These are phyloP conservation scores for Cyberlindnera mrakii DNA, from an alignment of 805 yeast species.

Conservation along the genomic window DNA sequence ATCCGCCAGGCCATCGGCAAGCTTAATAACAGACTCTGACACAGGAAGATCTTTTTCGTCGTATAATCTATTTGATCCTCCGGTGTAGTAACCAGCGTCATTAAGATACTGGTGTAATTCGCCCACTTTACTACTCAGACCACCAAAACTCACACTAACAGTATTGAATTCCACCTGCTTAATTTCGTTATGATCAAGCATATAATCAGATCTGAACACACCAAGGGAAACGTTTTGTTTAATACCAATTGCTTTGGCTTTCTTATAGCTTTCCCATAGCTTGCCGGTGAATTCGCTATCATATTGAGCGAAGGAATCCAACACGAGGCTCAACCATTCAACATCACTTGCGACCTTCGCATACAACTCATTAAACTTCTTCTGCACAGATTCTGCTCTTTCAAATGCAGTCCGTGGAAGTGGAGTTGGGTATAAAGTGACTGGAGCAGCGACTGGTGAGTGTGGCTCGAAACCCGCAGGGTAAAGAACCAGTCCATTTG, in stretches of 20 bases:
- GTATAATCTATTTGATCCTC: conserved; percentile 35
- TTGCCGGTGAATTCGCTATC: conserved; percentile 81
- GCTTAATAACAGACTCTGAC: conserved; percentile 53
- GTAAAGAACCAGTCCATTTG: conserved; percentile 79
- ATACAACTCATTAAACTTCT: conserved; percentile 66
- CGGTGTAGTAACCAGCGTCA: conserved; percentile 46
- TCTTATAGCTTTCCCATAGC: conserved; percentile 53
- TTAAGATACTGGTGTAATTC: conserved; percentile 66
- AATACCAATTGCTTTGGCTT: conserved; percentile 43
- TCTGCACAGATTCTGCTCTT: conserved; percentile 61
- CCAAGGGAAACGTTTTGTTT: conserved; percentile 72
- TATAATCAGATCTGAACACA: conserved; percentile 84
- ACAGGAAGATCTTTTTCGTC: conserved; percentile 50
- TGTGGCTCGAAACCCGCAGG: conserved; percentile 47
- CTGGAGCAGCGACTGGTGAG: conserved; percentile 65
- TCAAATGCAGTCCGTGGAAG: conserved; percentile 65
- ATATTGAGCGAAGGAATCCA: conserved; percentile 46
- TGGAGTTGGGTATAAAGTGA: conserved; percentile 88
- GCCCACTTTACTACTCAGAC: conserved; percentile 75
- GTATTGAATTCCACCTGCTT: conserved; percentile 97
- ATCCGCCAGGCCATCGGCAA: conserved; percentile 65
- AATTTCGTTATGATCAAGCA: conserved; percentile 50
- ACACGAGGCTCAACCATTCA: conserved; percentile 58
- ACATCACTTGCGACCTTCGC: conserved; percentile 52
- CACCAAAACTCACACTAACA: conserved; percentile 93